Evolutionary conservation across 1,284 basidiomycete genomes (phyloP).

Genomic region (Microbotryum silenes-acaulis): DNA sequence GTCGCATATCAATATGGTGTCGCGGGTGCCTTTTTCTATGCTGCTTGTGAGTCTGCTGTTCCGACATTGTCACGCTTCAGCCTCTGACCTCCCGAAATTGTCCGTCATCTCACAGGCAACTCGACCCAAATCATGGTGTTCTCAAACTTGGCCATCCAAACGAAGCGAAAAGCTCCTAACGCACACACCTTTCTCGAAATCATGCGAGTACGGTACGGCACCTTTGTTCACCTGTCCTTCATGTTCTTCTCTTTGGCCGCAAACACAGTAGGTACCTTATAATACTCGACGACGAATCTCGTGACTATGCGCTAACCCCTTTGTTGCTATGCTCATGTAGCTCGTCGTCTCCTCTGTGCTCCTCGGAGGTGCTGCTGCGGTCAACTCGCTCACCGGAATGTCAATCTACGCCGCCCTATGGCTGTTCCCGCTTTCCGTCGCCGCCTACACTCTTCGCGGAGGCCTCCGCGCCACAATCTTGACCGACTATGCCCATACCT

Average conservation of each 20-base stretch:
- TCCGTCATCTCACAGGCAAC: conserved; percentile 6
- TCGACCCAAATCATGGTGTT: conserved; percentile 46
- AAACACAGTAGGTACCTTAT: conserved; percentile 61
- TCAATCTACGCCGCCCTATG: conserved; percentile 69
- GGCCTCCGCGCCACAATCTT: conserved; percentile 51
- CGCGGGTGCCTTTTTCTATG: conserved; percentile 63
- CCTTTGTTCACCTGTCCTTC: conserved; percentile 61
- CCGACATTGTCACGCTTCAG: neutral
- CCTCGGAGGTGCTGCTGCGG: conserved; percentile 64
- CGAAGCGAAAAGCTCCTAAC: conserved; percentile 55
- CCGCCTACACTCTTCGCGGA: conserved; percentile 40
- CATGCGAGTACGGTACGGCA: conserved; percentile 63
- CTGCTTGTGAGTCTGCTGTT: conserved; percentile 29
- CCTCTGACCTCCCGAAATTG: neutral
- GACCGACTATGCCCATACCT: conserved; percentile 46
- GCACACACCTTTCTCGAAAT: conserved; percentile 56
- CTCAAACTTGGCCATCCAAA: conserved; percentile 43
- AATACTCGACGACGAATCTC: conserved; percentile 14
- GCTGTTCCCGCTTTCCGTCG: conserved; percentile 57
- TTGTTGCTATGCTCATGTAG: neutral
- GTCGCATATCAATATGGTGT: conserved; percentile 76
- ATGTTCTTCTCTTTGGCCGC: conserved; percentile 70
- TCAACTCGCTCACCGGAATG: conserved; percentile 73
- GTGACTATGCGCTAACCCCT: neutral
- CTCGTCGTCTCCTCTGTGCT: conserved; percentile 23